Evolutionary conservation across 192 early-diverging fungal genomes (phyloP), one percentile per base, ranked within the genome.

Genomic region (Gigaspora rosea): DNA sequence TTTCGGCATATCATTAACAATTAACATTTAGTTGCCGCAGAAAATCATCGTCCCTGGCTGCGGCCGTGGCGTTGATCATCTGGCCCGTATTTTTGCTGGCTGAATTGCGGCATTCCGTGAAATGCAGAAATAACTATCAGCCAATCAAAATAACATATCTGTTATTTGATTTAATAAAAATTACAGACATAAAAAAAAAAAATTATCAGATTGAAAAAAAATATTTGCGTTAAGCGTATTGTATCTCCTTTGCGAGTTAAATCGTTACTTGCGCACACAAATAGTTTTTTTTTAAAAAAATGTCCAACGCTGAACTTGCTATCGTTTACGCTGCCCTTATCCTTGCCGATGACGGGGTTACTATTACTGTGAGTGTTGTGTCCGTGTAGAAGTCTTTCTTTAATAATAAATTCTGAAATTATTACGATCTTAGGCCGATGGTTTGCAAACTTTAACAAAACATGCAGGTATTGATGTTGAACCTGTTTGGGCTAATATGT

Each of bases 311-410:
- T 9, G 95, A 98, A 87, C 88, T 91, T 79, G 96, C 96, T 82
- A 90, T 94, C 86, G 91, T 92, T 67, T 97, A 98, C 92, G 95
- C 97, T 78, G 91, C 97, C 59, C 93, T 99, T 80, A 98, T 98
- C 91, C 96, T 99, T 83, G 88, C 94, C 87, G 97, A 99, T 85
- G 97, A 98, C 85, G 92, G 94, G 82, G 85, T 97, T 85, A 95
- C 92, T 79, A 95, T 99, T 90, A 95, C 96, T 80, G 96, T 97
- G 89, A 84, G 90, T 86, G 69, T 66, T 85, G 73, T 65, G 71
- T 49, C 56, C 2, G 8, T 0, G 18, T 56, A 54, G 11, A 4
- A 41, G 8, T 66, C 2, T 66, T 66, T 46, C 6, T 47, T 11
- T 66, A 46, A n/a, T 65, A 36, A 18, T 47, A 46, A n/a, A 62